Evolutionary conservation across 2,329 filamentous ascomycete genomes (phyloP).

Genomic region (Diaporthe citrichinensis): DNA sequence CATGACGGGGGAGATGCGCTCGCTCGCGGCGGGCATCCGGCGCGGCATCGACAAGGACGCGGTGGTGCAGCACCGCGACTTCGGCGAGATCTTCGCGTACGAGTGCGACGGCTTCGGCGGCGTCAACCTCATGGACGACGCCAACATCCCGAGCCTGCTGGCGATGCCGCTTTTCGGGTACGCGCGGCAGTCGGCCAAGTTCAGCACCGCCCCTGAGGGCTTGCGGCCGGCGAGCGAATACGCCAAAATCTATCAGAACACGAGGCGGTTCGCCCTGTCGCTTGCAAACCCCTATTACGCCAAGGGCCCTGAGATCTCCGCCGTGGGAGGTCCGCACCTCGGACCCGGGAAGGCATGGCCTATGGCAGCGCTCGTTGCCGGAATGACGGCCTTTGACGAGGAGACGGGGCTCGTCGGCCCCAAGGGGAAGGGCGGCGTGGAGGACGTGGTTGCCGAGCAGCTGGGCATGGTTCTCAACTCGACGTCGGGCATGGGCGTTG

Average conservation of each 20-base stretch:
- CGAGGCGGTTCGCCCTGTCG: constrained; percentile 82
- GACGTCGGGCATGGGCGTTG: constrained; percentile 58
- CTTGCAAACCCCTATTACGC: constrained; percentile 85
- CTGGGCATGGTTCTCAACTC: constrained; percentile 57
- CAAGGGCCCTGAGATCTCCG: constrained; percentile 75
- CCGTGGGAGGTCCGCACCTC: constrained; percentile 79
- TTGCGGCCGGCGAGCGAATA: constrained; percentile 53
- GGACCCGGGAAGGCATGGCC: constrained; percentile 72
- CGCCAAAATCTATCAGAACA: constrained; percentile 81
- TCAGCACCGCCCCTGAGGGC: neutral
- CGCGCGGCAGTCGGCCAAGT: constrained; percentile 36
- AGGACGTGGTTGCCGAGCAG: constrained; percentile 52
- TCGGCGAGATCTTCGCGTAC: constrained; percentile 80
- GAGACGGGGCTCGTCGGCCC: constrained; percentile 45
- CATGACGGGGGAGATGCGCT: constrained; percentile 67
- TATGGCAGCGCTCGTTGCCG: constrained; percentile 68
- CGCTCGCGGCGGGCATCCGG: constrained; percentile 74
- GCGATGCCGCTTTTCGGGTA: constrained; percentile 76
- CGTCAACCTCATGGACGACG: constrained; percentile 78
- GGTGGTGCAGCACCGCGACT: constrained; percentile 71
- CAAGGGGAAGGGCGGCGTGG: constrained; percentile 45
- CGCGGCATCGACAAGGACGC: constrained; percentile 79
- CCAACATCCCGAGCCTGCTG: constrained; percentile 78
- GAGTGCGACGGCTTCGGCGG: constrained; percentile 83
- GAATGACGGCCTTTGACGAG: constrained; percentile 60